Evolutionary conservation across 176 grass and related monocot species (phyloP).

Genomic region (Guadua angustifolia): DNA sequence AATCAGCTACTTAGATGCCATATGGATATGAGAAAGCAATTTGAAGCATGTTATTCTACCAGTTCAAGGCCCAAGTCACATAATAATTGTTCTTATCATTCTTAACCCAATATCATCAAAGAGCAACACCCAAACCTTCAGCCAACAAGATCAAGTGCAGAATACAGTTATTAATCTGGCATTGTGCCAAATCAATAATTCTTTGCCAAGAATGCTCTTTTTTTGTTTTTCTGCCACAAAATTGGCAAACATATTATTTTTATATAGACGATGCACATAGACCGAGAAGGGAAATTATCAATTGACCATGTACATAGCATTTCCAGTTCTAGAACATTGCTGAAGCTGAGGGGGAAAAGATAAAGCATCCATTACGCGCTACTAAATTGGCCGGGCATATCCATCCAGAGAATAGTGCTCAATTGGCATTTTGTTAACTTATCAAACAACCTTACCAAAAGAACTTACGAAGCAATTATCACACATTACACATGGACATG

Average conservation of each 20-base stretch:
- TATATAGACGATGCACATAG: background rate
- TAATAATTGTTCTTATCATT: no score
- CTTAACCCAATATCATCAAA: no score
- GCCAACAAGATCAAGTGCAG: no score
- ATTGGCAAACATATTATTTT: background rate
- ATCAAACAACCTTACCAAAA: background rate
- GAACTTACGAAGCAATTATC: background rate
- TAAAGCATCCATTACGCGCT: background rate
- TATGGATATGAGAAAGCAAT: no score
- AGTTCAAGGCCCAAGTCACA: no score
- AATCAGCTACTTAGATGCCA: no score
- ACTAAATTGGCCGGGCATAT: constrained; percentile 26
- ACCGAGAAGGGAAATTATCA: background rate
- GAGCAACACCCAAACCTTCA: no score
- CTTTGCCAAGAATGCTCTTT: background rate
- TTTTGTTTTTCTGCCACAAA: background rate
- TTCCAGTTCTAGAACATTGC: background rate
- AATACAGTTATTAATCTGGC: no score
- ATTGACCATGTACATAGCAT: background rate
- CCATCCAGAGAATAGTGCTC: constrained; percentile 19
- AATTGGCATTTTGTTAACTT: background rate
- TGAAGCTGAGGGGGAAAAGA: background rate
- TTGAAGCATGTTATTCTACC: no score
- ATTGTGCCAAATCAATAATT: no score
- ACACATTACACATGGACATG: no score